Conservation (phyloP, 2,329 filamentous ascomycete genomes). For the Basipetospora chlamydospora region DNA sequence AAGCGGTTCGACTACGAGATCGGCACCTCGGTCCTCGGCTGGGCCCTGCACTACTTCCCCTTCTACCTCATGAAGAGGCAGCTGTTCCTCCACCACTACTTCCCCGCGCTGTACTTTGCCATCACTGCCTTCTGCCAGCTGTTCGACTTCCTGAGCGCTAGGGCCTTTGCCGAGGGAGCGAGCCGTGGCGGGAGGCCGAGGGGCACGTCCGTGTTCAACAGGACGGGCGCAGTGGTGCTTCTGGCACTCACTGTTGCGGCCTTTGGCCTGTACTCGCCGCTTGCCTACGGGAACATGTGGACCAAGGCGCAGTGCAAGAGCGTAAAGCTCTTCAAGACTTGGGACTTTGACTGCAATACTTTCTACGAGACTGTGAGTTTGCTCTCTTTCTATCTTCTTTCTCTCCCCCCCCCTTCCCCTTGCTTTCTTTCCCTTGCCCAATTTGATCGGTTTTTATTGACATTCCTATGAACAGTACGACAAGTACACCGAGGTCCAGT, state of each 20-base stretch:
- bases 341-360: slow-evolving; percentile 98
- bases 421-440: too few species aligned
- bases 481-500: slow-evolving; percentile 20
- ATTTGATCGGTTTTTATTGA: too few species aligned
- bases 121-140: slow-evolving; percentile 79
- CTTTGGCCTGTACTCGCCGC: slow-evolving; percentile 74
- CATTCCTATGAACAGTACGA: too few species aligned
- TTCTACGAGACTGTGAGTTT: slow-evolving; percentile 74
- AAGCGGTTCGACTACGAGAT: slow-evolving; percentile 98
- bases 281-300: slow-evolving; percentile 90
- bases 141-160: slow-evolving; percentile 70
- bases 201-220: slow-evolving; percentile 41
- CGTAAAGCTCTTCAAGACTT: slow-evolving; percentile 74
- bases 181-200: neutral
- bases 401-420: too few species aligned
- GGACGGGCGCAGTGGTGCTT: slow-evolving; percentile 57
- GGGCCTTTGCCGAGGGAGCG: slow-evolving; percentile 21
- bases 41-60: slow-evolving; percentile 97
- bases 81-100: slow-evolving; percentile 96
- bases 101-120: slow-evolving; percentile 91
- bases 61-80: slow-evolving; percentile 98
- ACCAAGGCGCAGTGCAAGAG: slow-evolving; percentile 75
- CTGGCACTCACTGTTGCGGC: slow-evolving; percentile 58
- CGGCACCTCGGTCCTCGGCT: slow-evolving; percentile 76
- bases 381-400: neutral